Evolutionary conservation across 768 basidiomycete genomes (phyloP), one percentile per base, ranked within the genome.

Genomic region (Agaricus sinodeliciosus): DNA sequence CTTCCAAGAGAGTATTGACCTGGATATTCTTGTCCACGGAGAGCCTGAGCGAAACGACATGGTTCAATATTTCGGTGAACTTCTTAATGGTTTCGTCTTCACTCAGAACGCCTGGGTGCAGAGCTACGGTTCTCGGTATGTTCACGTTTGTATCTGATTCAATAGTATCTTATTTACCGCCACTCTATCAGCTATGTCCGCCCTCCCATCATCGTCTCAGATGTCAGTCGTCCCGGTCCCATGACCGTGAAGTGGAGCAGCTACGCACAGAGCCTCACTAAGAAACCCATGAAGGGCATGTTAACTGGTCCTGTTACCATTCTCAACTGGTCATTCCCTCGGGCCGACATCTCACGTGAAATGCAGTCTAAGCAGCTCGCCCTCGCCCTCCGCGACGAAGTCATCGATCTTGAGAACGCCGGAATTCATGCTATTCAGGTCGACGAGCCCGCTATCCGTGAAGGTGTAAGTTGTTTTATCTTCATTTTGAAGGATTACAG

Each of bases 301-400:
- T 79, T 98, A 52, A 94, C 95, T 52, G 95, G 95, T 58, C 94
- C 94, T 16, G 94, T 97, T 69, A 94, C 93, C 57, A 96, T 99
- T 73, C 84, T 98, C 72, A 98, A 98, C 81, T 99, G 96, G 96
- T 98, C 96, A 31, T 99, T 99, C 94, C 96, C 96, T 65, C 95
- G 96, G 70, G 92, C 92, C 60, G 96, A 99, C 67, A 88, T 98
- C 60, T 83, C 88, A 50, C 90, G 91, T 67, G 95, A 98, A 74
- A 71, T 94, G 59, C 96, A 99, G 76, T 94, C 93, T 68, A 93
- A 94, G 79, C 96, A 99, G 71, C 84, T 99, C 60, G 96, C 96
- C 51, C 82, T 99, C 58, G 87, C 96, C 51, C 91, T 99, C 66
- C 94, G 96, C 60, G 96, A 98, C 65, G 96, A 99, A 71, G 96